Evolutionary conservation across 257 asterid species (phyloP).

Genomic region (Solanum corneliomulleri): DNA sequence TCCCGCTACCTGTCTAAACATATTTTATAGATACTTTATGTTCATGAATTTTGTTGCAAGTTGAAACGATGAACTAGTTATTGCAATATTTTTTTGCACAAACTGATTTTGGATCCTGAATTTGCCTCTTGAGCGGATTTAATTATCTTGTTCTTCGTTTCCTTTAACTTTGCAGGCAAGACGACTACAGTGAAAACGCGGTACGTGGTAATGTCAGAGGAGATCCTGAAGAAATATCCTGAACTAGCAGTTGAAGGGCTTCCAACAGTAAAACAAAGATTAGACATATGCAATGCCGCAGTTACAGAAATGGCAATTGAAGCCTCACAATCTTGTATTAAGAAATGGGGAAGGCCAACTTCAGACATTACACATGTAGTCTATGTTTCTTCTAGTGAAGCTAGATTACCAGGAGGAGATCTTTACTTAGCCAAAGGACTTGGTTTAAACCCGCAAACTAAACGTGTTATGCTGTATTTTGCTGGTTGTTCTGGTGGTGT

Average conservation of each 20-base stretch:
- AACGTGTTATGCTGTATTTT: slow-evolving; percentile 69
- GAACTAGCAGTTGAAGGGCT: slow-evolving; percentile 76
- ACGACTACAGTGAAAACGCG: slow-evolving; percentile 91
- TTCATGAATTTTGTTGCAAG: neutral
- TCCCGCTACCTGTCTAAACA: neutral
- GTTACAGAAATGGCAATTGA: slow-evolving; percentile 91
- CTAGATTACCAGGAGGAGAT: slow-evolving; percentile 90
- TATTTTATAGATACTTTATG: neutral
- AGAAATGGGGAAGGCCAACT: slow-evolving; percentile 61
- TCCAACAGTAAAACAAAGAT: slow-evolving; percentile 72
- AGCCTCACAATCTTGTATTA: slow-evolving; percentile 69
- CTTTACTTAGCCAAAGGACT: slow-evolving; percentile 83
- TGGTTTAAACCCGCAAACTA: slow-evolving; percentile 56
- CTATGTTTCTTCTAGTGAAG: slow-evolving; percentile 94
- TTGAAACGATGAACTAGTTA: neutral
- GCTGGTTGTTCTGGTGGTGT: slow-evolving; percentile 98
- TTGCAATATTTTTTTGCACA: neutral
- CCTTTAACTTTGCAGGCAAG: slow-evolving; percentile 44
- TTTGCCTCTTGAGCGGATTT: neutral
- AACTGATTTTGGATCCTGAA: neutral
- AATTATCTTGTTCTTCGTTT: neutral
- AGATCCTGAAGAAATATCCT: slow-evolving; percentile 70
- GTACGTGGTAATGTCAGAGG: slow-evolving; percentile 95
- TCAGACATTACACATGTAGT: slow-evolving; percentile 82
- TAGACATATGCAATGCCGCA: slow-evolving; percentile 79